Evolutionary conservation across 2,329 filamentous ascomycete species (phyloP), one percentile per base, ranked within the genome.

Genomic region (Coleophoma eucalyptorum): DNA sequence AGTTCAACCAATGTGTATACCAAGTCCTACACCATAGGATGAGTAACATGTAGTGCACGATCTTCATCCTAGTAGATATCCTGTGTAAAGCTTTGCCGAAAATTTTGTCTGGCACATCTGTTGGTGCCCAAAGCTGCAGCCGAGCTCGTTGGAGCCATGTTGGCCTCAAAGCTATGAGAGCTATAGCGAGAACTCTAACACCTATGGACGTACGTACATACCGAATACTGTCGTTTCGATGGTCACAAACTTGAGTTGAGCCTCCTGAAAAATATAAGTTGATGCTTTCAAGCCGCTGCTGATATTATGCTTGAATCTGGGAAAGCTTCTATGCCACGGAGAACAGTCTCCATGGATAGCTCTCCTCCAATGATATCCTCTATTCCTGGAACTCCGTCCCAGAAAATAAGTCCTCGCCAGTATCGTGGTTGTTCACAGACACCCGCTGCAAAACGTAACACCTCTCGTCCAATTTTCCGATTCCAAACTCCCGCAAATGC

Each of bases 221-320:
- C 35, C 46, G 42, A 15, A 31, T 38, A 26, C 15, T 26, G 10
- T 46, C 32, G 31, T 41, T 49, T 48, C 45, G 32, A 34, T 26
- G 32, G 42, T 55, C 55, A 55, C 53, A 53, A 49, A 45, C 42
- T 50, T 45, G 46, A 31, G 38, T 31, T 37, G n/a, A 49, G 18
- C 43, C 16, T 34, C 48, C 40, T 21, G 42, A 48, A 43, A 44
- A 31, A 50, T 40, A 5, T 35, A 32, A 26, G 48, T 49, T 49
- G 26, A 26, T 26, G 26, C 26, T 26, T 26, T 26, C 26, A 49
- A 51, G 54, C 49, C n/a, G 50, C 49, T 18, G 50, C 42, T 54
- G 48, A 55, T 53, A 54, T 54, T 53, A 16, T 50, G 54, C 46
- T 32, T 53, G 52, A 50, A 8, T 26, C 3, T 26, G 26, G 26